Conservation (phyloP, 75 land plant genomes). For the Larix kaempferi region DNA sequence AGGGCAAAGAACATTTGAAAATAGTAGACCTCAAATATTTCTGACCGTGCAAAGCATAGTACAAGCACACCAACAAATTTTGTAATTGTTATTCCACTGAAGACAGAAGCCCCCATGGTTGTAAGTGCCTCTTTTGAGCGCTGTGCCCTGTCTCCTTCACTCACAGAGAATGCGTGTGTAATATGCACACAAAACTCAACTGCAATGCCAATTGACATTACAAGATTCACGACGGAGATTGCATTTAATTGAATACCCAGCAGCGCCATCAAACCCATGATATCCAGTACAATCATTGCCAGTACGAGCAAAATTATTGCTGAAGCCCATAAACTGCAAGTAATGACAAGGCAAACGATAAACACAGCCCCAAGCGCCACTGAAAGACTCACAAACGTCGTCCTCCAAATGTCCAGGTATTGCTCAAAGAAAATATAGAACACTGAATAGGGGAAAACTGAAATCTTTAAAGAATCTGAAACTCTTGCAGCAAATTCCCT, state of each 20-base stretch:
- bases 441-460: conserved; percentile 24
- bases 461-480: conserved; percentile 84
- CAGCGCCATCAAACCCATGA: conserved; percentile 89
- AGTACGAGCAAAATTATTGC: conserved; percentile 62
- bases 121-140: conserved; percentile 66
- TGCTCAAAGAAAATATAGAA: conserved; percentile 97
- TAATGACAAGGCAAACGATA: conserved; percentile 65
- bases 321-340: conserved; percentile 82
- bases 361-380: conserved; percentile 88
- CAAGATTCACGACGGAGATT: conserved; percentile 90
- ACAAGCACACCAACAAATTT: conserved; percentile 94
- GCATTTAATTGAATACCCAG: conserved; percentile 89
- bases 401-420: conserved; percentile 87
- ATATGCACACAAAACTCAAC: conserved; percentile 98
- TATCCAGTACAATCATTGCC: conserved; percentile 79
- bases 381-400: conserved; percentile 69
- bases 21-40: conserved; percentile 97
- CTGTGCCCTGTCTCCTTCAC: conserved; percentile 62
- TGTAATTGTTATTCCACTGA: conserved; percentile 97
- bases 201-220: conserved; percentile 89
- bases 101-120: conserved; percentile 97
- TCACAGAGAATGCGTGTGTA: conserved; percentile 88
- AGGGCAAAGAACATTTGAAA: conserved; percentile 92
- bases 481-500: conserved; percentile 60
- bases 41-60: conserved; percentile 78